A percentile compares a stretch with the other conserved stretches of the same genome.
phyloP scores from a whole-genome alignment of 257 asterid genomes.

The Ilex asprella region DNA sequence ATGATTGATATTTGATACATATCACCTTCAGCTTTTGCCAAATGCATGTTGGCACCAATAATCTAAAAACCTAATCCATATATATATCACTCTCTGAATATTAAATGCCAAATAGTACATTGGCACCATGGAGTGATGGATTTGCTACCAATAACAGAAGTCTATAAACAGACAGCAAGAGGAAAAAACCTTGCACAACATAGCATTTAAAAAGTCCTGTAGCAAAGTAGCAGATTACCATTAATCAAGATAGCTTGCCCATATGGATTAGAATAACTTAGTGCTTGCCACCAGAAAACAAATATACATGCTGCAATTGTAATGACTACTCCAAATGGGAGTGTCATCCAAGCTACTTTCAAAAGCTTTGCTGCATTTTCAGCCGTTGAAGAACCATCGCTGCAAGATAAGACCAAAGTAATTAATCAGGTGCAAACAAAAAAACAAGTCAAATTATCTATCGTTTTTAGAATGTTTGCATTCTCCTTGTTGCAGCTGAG shows the following conservation, averaged over 20 bases:
- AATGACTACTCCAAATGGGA: slow-evolving; percentile 65
- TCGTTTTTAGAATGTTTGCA: neutral
- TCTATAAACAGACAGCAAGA: neutral
- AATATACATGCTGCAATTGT: slow-evolving; percentile 52
- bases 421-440: slow-evolving; percentile 5
- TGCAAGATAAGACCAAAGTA: slow-evolving; percentile 19
- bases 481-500: neutral
- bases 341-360: slow-evolving; percentile 86
- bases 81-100: neutral
- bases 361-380: slow-evolving; percentile 59
- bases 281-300: slow-evolving; percentile 84
- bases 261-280: slow-evolving; percentile 63
- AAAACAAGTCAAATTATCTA: slow-evolving; percentile 5
- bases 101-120: neutral
- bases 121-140: no score
- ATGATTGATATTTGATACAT: neutral
- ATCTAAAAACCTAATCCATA: neutral
- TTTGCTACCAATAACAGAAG: neutral
- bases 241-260: slow-evolving; percentile 83
- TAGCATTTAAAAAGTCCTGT: slow-evolving; percentile 2
- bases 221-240: slow-evolving; percentile 36
- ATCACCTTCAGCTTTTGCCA: no score
- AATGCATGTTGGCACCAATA: neutral
- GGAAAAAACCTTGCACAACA: neutral
- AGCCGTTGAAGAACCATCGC: slow-evolving; percentile 56